These are phyloP conservation scores for Aciculosporium take DNA, from an alignment of 2,329 filamentous ascomycete species.

Conservation along the genomic window DNA sequence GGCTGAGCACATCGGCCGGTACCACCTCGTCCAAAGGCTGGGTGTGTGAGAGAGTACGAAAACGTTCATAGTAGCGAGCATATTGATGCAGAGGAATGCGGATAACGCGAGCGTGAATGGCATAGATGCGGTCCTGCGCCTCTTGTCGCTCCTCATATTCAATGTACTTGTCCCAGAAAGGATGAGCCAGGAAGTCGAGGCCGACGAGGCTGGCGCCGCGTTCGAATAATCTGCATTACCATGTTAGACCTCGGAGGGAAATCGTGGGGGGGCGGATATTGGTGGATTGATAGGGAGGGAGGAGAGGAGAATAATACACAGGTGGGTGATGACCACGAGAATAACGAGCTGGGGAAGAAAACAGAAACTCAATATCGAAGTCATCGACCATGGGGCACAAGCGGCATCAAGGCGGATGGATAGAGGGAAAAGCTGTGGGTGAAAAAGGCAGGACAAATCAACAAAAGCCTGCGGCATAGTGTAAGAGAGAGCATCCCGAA, in stretches of 20 bases:
- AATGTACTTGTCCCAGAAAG: conserved; percentile 98
- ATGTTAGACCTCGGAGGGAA: conserved; percentile 13
- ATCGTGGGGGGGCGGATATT: background rate
- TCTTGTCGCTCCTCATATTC: conserved; percentile 91
- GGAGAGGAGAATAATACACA: conserved; percentile 43
- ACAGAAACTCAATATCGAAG: conserved; percentile 12
- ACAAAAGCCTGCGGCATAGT: conserved; percentile 49
- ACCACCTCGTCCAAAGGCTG: conserved; percentile 62
- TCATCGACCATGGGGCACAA: conserved; percentile 20
- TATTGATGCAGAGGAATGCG: conserved; percentile 93
- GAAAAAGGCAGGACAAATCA: conserved; percentile 24
- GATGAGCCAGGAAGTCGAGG: conserved; percentile 84
- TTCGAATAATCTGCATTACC: conserved; percentile 68
- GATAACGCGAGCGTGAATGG: conserved; percentile 68
- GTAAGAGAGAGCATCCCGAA: conserved; percentile 52
- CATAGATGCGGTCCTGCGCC: conserved; percentile 69
- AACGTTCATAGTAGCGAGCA: conserved; percentile 84
- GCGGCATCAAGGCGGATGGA: conserved; percentile 17
- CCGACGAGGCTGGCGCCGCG: conserved; percentile 74
- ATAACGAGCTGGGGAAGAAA: conserved; percentile 34
- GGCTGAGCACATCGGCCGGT: conserved; percentile 49
- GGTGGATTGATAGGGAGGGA: conserved; percentile 4
- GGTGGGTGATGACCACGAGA: conserved; percentile 32
- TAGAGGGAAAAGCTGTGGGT: conserved; percentile 24
- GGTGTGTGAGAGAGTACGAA: conserved; percentile 59